Base-by-base conservation (phyloP, 352 stramenopile genomes). In the Phytophthora meadii region DNA sequence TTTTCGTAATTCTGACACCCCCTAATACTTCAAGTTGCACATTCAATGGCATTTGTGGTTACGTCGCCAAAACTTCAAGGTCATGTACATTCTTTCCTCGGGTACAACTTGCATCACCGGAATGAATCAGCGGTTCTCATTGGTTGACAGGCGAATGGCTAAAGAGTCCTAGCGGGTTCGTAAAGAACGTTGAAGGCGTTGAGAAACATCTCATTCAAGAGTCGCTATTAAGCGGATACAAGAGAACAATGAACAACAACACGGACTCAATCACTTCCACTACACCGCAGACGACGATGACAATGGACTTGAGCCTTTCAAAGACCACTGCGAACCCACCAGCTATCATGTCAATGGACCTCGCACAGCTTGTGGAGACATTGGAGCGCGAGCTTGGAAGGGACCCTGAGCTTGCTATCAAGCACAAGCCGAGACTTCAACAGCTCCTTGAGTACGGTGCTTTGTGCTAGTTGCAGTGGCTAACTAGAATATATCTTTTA, bases 381-480 rank as follows among this genome's bases (percentile, higher is more conserved):
- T 64, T 89, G 57, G 82, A 90, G 48, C 69, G 65, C 24, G 68
- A 82, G n/a, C 70, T 90, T 7, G 70, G 68, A 24, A 65, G 69
- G 12, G 61, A 89, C 46, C 79, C 79, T 4, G 61, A 87, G 41
- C 40, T 88, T 3, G 77, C 79, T 28, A 81, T 90, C 36, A 84
- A 90, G 56, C 55, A 84, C 64, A 90, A 90, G 47, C 64, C 68
- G 24, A 78, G 76, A 55, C 49, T 90, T 27, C 77, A 87, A 50
- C 34, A 72, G 52, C 67, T 90, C 19, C 80, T 90, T 62, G 76
- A 88, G 82, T 88, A 57, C 24, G 54, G 19, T 46, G 30, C 10
- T 17, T 48, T 49, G 54, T 48, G 36, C 17, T 60, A 55, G 24
- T n/a, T 53, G 54, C 42, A 52, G 8, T 40, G 34, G 19, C 30